These are phyloP conservation scores for Pelargonium myrrhifolium DNA, from an alignment of 441 rosid genomes.

Conservation along the genomic window DNA sequence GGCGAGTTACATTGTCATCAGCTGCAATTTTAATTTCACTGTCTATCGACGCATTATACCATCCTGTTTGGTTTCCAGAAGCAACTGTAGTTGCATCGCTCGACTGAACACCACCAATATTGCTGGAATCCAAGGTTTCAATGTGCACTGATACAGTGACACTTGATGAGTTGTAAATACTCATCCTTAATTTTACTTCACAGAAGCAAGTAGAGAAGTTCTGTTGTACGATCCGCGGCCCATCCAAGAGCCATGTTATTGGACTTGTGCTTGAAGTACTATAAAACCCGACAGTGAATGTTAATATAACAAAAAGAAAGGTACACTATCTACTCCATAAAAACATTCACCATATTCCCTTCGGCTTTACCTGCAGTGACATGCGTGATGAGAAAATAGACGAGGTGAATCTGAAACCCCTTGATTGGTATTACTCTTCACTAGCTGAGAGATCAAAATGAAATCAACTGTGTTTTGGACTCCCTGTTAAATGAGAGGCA, in stretches of 20 bases:
- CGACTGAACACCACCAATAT: constrained; percentile 18
- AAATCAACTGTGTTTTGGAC: constrained; percentile 54
- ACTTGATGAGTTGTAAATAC: constrained; percentile 61
- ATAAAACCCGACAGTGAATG: constrained; percentile 9
- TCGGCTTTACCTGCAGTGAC: constrained; percentile 63
- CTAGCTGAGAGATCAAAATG: constrained; percentile 51
- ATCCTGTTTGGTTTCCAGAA: constrained; percentile 53
- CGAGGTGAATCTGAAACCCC: constrained; percentile 35
- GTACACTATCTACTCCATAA: not conserved
- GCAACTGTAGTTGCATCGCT: constrained; percentile 25
- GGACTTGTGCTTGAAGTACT: constrained; percentile 48
- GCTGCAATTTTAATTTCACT: constrained; percentile 51
- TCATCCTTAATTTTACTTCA: constrained; percentile 62
- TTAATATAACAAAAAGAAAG: constrained; percentile 4
- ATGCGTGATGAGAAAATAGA: constrained; percentile 67
- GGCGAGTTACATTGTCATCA: constrained; percentile 29
- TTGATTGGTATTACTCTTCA: constrained; percentile 20
- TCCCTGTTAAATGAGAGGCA: constrained; percentile 41
- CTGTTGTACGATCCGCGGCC: constrained; percentile 52
- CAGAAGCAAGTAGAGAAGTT: constrained; percentile 56
- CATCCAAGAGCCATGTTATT: constrained; percentile 67
- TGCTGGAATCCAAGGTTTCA: constrained; percentile 38
- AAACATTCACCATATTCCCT: not conserved
- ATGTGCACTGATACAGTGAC: constrained; percentile 41
- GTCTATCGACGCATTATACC: constrained; percentile 49